Conservation (phyloP, 305 asterid species). For the Salvia sclarea region DNA sequence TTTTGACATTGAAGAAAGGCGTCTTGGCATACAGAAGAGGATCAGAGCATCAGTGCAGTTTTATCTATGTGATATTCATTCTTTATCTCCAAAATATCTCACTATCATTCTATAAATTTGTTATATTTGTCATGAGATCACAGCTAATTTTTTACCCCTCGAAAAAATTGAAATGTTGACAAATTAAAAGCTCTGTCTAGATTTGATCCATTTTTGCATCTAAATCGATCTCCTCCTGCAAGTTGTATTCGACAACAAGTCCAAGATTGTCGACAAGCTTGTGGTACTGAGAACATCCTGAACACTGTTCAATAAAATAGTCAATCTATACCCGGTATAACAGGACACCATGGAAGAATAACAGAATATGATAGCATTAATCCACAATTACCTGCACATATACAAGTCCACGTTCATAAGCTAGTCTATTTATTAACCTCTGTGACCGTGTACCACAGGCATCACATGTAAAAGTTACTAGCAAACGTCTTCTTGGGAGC, state of each 20-base stretch:
- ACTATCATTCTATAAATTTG: constrained; percentile 32
- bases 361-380: not conserved
- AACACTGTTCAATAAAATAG: constrained; percentile 58
- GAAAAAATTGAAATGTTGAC: constrained; percentile 1
- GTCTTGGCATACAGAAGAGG: constrained; percentile 59
- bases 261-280: constrained; percentile 95
- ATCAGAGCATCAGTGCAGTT: constrained; percentile 55
- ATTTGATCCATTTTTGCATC: constrained; percentile 49
- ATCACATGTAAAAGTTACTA: constrained; percentile 76
- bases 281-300: constrained; percentile 88
- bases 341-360: not conserved
- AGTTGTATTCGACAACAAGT: constrained; percentile 76
- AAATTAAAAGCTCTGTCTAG: constrained; percentile 34
- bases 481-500: constrained; percentile 84
- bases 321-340: not conserved
- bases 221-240: constrained; percentile 53
- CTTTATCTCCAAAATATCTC: constrained; percentile 33
- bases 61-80: constrained; percentile 41
- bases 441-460: constrained; percentile 68
- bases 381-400: constrained; percentile 69
- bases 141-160: not conserved
- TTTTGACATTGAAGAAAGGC: constrained; percentile 34
- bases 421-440: constrained; percentile 74
- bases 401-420: constrained; percentile 88
- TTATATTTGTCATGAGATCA: constrained; percentile 32